Conservation (phyloP, 1,139 yeast species). For the Suhomyces guaymorum region DNA sequence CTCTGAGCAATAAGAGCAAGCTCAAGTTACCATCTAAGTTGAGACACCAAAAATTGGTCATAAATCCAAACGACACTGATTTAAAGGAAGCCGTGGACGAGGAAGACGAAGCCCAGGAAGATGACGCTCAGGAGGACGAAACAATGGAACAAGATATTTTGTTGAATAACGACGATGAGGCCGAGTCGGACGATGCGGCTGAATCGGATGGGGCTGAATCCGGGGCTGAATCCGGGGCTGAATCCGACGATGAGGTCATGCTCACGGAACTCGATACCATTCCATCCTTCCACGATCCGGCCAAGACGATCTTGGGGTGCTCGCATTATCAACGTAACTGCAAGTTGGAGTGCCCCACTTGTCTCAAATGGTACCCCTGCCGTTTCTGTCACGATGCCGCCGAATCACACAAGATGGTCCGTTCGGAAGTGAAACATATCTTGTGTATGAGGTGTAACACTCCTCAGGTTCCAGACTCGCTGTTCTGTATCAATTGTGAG, state of each 20-base stretch:
- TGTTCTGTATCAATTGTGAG: slow-evolving; percentile 68
- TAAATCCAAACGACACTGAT: too few relatives aligned
- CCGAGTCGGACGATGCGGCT: too few relatives aligned
- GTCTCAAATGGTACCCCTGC: slow-evolving; percentile 77
- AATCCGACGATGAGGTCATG: slow-evolving; percentile 32
- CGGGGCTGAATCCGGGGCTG: slow-evolving; percentile 8
- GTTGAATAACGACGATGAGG: too few relatives aligned
- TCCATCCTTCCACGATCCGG: slow-evolving; percentile 50
- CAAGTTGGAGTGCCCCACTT: slow-evolving; percentile 76
- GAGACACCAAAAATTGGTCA: slow-evolving; percentile 22
- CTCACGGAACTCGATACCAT: slow-evolving; percentile 50
- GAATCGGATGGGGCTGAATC: too few relatives aligned
- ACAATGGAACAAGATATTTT: slow-evolving; percentile 6
- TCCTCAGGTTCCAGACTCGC: slow-evolving; percentile 68
- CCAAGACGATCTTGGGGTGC: slow-evolving; percentile 62
- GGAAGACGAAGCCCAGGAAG: slow-evolving; percentile 10
- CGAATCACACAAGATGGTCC: slow-evolving; percentile 59
- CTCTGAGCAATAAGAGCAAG: slow-evolving; percentile 17
- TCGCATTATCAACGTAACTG: slow-evolving; percentile 81
- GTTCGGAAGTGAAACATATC: slow-evolving; percentile 65
- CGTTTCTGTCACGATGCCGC: slow-evolving; percentile 81
- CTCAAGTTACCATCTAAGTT: slow-evolving; percentile 17
- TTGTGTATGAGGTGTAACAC: slow-evolving; percentile 79
- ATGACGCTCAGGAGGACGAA: slow-evolving; percentile 5
- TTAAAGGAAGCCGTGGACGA: too few relatives aligned